phyloP scores from a whole-genome alignment of 2,329 filamentous ascomycete genomes.

The Fonsecaea monophora region DNA sequence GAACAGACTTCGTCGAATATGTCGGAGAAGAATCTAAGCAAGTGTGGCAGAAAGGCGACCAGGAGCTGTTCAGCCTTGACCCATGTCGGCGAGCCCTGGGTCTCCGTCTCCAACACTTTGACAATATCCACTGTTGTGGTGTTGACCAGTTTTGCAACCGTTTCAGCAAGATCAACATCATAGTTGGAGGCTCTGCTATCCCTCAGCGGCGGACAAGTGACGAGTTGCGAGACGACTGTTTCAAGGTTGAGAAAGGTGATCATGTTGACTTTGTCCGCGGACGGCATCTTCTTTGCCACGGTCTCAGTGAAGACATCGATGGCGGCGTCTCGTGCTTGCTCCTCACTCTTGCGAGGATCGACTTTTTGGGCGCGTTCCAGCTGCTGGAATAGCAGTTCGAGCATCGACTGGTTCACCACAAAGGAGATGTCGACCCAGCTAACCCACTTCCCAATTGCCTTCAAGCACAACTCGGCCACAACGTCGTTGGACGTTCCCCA shows the following conservation, averaged over 20 bases:
- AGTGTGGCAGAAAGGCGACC: slow-evolving; percentile 80
- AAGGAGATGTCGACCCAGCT: slow-evolving; percentile 98
- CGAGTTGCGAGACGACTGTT: slow-evolving; percentile 83
- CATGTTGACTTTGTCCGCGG: slow-evolving; percentile 90
- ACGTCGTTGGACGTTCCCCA: slow-evolving; percentile 74
- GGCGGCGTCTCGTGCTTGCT: slow-evolving; percentile 85
- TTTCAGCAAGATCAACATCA: slow-evolving; percentile 93
- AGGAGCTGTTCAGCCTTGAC: slow-evolving; percentile 81
- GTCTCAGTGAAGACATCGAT: slow-evolving; percentile 96
- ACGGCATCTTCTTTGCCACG: slow-evolving; percentile 96
- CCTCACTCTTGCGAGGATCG: slow-evolving; percentile 70
- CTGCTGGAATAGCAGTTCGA: slow-evolving; percentile 82
- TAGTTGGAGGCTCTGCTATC: slow-evolving; percentile 84
- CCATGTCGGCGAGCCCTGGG: slow-evolving; percentile 66
- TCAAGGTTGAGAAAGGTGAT: slow-evolving; percentile 88
- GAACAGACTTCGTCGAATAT: slow-evolving; percentile 99
- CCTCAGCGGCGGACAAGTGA: slow-evolving; percentile 79
- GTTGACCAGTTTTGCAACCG: slow-evolving; percentile 94
- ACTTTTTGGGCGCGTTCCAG: slow-evolving; percentile 74
- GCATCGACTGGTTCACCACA: slow-evolving; percentile 87
- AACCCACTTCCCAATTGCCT: slow-evolving; percentile 94
- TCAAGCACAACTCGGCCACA: slow-evolving; percentile 85
- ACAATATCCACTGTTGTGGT: slow-evolving; percentile 86
- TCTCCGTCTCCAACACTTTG: slow-evolving; percentile 77
- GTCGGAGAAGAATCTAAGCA: slow-evolving; percentile 94